Conservation (phyloP, 768 basidiomycete genomes). For the Phylloporus sp. region DNA sequence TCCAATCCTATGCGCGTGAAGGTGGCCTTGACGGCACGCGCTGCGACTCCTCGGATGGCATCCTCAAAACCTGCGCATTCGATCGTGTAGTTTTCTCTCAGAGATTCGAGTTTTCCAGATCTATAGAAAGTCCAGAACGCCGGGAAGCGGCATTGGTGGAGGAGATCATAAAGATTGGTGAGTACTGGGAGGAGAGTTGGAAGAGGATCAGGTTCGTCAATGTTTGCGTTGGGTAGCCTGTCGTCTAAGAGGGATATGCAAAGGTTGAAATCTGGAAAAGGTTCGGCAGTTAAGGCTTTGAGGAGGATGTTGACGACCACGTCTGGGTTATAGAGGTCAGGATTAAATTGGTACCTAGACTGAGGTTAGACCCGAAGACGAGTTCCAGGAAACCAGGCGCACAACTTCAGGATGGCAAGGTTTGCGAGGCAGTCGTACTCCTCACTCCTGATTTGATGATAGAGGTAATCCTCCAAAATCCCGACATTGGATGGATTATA, state of each 20-base stretch:
- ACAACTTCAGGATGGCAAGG: constrained; percentile 92
- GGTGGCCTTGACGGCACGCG: constrained; percentile 72
- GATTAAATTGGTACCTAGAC: constrained; percentile 91
- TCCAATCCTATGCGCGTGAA: constrained; percentile 70
- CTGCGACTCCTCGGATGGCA: constrained; percentile 71
- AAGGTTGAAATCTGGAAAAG: constrained; percentile 91
- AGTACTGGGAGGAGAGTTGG: constrained; percentile 66
- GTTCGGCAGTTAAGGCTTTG: constrained; percentile 81
- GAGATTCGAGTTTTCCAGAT: constrained; percentile 62
- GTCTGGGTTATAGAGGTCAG: constrained; percentile 87
- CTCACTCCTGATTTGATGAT: constrained; percentile 85
- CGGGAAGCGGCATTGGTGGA: constrained; percentile 84
- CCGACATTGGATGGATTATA: constrained; percentile 95
- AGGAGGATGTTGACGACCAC: constrained; percentile 93
- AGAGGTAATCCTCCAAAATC: constrained; percentile 95
- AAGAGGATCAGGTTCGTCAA: constrained; percentile 82
- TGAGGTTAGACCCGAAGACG: background rate
- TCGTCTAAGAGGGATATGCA: constrained; percentile 91
- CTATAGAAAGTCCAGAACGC: constrained; percentile 78
- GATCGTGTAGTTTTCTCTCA: constrained; percentile 83
- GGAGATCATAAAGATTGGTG: constrained; percentile 61
- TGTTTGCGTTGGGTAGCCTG: constrained; percentile 46
- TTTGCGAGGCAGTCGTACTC: constrained; percentile 96
- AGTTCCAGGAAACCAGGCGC: constrained; percentile 15
- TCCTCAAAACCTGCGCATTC: constrained; percentile 83